Conservation (phyloP, 306 rosid genomes). For the Coriaria nepalensis region DNA sequence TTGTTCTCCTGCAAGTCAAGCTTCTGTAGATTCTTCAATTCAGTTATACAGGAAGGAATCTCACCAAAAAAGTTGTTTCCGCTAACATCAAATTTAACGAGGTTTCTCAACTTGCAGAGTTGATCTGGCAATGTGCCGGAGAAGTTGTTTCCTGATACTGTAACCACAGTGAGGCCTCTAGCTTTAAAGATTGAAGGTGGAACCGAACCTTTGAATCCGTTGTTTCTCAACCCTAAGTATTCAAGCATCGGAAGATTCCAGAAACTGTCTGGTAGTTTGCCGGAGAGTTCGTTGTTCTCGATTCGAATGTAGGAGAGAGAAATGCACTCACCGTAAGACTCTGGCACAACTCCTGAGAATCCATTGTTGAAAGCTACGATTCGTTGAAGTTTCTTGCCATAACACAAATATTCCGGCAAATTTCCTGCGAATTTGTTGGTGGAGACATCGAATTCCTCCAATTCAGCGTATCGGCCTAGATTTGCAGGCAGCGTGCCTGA, state of each 20-base stretch:
- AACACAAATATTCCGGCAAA: conserved; percentile 48
- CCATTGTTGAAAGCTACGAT: conserved; percentile 36
- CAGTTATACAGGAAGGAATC: conserved; percentile 45
- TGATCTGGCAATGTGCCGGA: conserved; percentile 36
- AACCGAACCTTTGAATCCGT: conserved; percentile 40
- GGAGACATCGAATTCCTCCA: conserved; percentile 52
- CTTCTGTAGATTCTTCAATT: conserved; percentile 39
- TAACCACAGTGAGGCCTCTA: conserved; percentile 13
- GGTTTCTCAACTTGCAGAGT: conserved; percentile 32
- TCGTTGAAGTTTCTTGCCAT: conserved; percentile 26
- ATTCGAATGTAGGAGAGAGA: conserved; percentile 49
- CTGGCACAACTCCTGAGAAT: conserved; percentile 43
- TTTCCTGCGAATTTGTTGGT: conserved; percentile 47
- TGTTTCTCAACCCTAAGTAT: conserved; percentile 25
- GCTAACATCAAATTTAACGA: conserved; percentile 32
- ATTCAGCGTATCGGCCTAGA: conserved; percentile 40
- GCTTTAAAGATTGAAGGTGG: conserved; percentile 28
- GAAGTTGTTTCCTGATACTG: conserved; percentile 31
- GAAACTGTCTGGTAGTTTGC: conserved; percentile 32
- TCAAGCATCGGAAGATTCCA: conserved; percentile 42
- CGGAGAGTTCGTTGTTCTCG: conserved; percentile 39
- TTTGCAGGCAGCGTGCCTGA: conserved; percentile 36
- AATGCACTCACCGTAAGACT: conserved; percentile 26
- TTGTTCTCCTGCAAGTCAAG: conserved; percentile 50
- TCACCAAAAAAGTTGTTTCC: conserved; percentile 39